These are phyloP conservation scores for Gaeumannomyces tritici DNA, from an alignment of 2,329 filamentous ascomycete genomes.

Conservation along the genomic window DNA sequence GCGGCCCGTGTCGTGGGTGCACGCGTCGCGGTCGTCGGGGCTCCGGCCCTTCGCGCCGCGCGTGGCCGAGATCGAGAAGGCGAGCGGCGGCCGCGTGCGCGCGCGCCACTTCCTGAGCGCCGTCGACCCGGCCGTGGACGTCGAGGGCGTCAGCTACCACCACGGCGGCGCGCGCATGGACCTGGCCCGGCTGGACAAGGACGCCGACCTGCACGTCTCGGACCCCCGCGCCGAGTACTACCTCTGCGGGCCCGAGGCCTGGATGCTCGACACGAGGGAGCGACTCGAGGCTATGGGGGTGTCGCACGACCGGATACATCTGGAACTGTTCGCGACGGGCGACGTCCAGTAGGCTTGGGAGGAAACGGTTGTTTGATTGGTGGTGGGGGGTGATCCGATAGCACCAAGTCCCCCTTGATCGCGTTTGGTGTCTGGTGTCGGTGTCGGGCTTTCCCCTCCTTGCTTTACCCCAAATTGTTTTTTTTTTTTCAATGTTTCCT, in stretches of 20 bases:
- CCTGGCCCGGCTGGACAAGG: conserved; percentile 42
- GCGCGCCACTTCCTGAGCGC: conserved; percentile 49
- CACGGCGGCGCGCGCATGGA: conserved; percentile 44
- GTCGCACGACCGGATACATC: conserved; percentile 44
- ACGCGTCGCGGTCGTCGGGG: conserved; percentile 42
- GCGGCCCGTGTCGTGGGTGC: conserved; percentile 52
- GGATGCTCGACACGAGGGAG: conserved; percentile 54
- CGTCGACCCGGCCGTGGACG: conserved; percentile 25
- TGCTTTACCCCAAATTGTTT: neutral
- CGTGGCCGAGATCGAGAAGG: conserved; percentile 30
- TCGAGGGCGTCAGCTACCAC: conserved; percentile 46
- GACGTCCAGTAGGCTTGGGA: conserved; percentile 16
- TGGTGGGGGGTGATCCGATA: too few relatives aligned
- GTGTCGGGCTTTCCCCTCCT: neutral
- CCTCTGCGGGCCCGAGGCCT: conserved; percentile 59
- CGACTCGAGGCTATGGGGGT: conserved; percentile 48
- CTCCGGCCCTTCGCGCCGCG: conserved; percentile 46
- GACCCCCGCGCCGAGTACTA: conserved; percentile 54
- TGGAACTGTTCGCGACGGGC: conserved; percentile 61
- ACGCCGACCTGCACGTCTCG: conserved; percentile 43
- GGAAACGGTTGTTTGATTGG: neutral
- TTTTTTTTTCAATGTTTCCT: neutral
- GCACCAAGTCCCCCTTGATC: too few relatives aligned
- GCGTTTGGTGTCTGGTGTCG: too few relatives aligned
- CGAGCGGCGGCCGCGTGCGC: conserved; percentile 32